phyloP scores from a whole-genome alignment of 2,329 filamentous ascomycete genomes.

The Talaromyces sp. region DNA sequence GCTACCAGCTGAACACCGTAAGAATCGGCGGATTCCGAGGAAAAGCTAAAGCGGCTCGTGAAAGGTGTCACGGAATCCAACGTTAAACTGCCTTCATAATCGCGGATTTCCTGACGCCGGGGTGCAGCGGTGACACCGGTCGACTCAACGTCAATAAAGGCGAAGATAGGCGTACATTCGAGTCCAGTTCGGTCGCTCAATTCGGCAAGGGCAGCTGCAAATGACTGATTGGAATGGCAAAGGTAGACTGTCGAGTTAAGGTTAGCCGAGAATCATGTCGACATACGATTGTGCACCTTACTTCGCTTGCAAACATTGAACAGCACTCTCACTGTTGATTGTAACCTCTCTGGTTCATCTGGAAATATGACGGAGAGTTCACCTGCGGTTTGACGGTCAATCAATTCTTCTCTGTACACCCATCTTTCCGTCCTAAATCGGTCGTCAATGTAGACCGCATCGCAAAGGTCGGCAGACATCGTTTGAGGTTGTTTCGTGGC shows the following conservation, averaged over 20 bases:
- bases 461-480: constrained; percentile 32
- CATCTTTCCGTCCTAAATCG: constrained; percentile 44
- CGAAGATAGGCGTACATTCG: constrained; percentile 53
- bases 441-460: constrained; percentile 46
- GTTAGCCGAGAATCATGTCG: neutral
- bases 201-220: constrained; percentile 52
- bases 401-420: constrained; percentile 30
- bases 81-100: constrained; percentile 26
- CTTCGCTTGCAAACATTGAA: constrained; percentile 53
- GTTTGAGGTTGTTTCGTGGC: constrained; percentile 31
- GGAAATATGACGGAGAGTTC: constrained; percentile 22
- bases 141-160: constrained; percentile 52
- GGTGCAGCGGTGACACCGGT: constrained; percentile 36
- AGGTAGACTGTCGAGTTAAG: constrained; percentile 47
- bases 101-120: constrained; percentile 30
- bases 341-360: constrained; percentile 44
- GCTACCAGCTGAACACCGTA: constrained; percentile 49
- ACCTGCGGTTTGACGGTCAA: neutral
- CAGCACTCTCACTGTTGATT: constrained; percentile 48
- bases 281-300: constrained; percentile 29
- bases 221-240: constrained; percentile 51
- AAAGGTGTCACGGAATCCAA: constrained; percentile 32
- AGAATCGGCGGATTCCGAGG: constrained; percentile 44
- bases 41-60: constrained; percentile 41
- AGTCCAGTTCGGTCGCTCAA: constrained; percentile 45